Conservation (phyloP, 1,284 basidiomycete genomes). For the Ustilago loliicola region DNA sequence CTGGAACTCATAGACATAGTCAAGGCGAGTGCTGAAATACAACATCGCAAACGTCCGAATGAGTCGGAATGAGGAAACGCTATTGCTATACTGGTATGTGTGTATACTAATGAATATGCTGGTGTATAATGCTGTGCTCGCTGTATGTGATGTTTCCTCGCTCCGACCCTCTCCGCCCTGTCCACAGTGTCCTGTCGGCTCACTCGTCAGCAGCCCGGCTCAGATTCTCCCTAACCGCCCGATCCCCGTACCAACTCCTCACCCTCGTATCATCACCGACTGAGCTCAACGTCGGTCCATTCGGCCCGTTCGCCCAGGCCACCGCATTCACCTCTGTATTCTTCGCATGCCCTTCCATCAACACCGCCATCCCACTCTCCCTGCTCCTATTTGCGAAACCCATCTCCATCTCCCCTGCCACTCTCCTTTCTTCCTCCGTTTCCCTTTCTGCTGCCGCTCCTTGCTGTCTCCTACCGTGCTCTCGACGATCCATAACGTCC, state of each 20-base stretch:
- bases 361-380: constrained; percentile 29
- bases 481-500: constrained; percentile 39
- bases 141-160: not conserved
- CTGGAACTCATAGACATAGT: constrained; percentile 74
- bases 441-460: constrained; percentile 11
- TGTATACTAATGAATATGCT: not conserved
- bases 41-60: constrained; percentile 21
- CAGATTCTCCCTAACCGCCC: constrained; percentile 26
- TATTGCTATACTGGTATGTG: constrained; percentile 1
- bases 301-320: constrained; percentile 59
- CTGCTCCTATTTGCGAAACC: constrained; percentile 29
- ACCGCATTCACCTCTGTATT: constrained; percentile 66
- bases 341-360: constrained; percentile 32
- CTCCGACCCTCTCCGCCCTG: too few relatives aligned
- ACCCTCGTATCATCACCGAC: constrained; percentile 64
- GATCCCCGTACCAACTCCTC: constrained; percentile 72
- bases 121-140: not conserved
- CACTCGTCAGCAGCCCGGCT: constrained; percentile 15
- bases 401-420: constrained; percentile 19
- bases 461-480: not conserved
- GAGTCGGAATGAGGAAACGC: not conserved
- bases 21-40: constrained; percentile 1
- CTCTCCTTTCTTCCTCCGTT: constrained; percentile 27
- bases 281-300: constrained; percentile 61
- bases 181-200: too few relatives aligned